These are phyloP conservation scores for Magnaporthiopsis incrustans DNA, from an alignment of 2,329 filamentous ascomycete species.

Conservation along the genomic window DNA sequence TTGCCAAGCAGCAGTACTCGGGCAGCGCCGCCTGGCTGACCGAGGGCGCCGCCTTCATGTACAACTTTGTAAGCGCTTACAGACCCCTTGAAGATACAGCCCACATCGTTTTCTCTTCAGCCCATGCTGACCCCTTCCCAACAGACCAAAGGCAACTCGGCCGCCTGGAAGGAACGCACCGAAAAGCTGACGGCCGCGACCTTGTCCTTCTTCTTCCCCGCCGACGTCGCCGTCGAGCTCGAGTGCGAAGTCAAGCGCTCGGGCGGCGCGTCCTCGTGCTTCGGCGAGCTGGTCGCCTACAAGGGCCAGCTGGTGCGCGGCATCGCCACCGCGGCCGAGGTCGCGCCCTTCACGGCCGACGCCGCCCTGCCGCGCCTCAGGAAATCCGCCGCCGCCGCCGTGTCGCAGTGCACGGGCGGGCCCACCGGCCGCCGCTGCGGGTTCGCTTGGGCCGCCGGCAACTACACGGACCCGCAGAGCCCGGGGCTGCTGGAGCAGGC, in stretches of 20 bases:
- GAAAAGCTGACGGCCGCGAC: slow-evolving; percentile 47
- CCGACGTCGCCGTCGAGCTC: slow-evolving; percentile 58
- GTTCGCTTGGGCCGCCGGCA: slow-evolving; percentile 42
- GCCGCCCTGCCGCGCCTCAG: slow-evolving; percentile 44
- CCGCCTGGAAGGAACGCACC: slow-evolving; percentile 44
- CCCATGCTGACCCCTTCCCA: neutral
- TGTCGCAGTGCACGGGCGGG: slow-evolving; percentile 47
- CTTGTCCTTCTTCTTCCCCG: slow-evolving; percentile 49
- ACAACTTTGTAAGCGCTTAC: slow-evolving; percentile 37
- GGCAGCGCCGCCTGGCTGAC: slow-evolving; percentile 57
- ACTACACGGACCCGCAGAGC: slow-evolving; percentile 7
- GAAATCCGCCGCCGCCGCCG: slow-evolving; percentile 49
- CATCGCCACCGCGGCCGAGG: slow-evolving; percentile 53
- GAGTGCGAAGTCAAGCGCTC: slow-evolving; percentile 43
- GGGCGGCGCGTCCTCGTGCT: slow-evolving; percentile 30
- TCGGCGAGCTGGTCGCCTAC: slow-evolving; percentile 54
- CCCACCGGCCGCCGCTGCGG: slow-evolving; percentile 50
- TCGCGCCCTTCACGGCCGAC: slow-evolving; percentile 52
- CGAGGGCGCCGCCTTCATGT: slow-evolving; percentile 60
- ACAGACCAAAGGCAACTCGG: slow-evolving; percentile 26
- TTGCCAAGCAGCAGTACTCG: slow-evolving; percentile 57
- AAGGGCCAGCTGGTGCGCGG: slow-evolving; percentile 55
- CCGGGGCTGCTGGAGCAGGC: neutral
- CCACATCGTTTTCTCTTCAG: neutral
- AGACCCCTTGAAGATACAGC: too few relatives aligned